Evolutionary conservation across 352 stramenopile genomes (phyloP).

Genomic region (Phytopythium montanum): DNA sequence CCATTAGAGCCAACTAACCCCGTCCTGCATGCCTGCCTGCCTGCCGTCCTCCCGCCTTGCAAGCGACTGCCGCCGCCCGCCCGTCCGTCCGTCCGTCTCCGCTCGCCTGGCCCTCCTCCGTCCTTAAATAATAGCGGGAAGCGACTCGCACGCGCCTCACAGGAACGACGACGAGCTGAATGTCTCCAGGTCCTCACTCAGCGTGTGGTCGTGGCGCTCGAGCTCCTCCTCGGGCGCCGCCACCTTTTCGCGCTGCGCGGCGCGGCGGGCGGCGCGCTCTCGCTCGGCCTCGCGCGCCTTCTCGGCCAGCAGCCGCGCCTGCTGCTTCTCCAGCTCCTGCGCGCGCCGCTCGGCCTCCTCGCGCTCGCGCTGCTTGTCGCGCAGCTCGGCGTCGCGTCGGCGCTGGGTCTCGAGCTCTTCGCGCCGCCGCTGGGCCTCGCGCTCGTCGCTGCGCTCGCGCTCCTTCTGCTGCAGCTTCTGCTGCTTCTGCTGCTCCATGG

Average conservation of each 20-base stretch:
- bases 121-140: conserved; percentile 33
- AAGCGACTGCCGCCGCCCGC: not conserved
- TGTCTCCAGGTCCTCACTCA: conserved; percentile 78
- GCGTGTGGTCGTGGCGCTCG: conserved; percentile 64
- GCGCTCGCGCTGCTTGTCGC: conserved; percentile 62
- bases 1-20: not conserved
- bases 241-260: conserved; percentile 66
- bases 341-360: conserved; percentile 71
- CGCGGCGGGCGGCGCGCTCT: conserved; percentile 42
- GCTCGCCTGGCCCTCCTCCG: not conserved
- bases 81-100: not conserved
- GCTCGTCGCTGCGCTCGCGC: conserved; percentile 61
- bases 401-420: conserved; percentile 70
- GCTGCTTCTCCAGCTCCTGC: conserved; percentile 35
- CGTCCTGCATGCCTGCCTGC: too few species aligned
- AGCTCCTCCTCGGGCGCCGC: conserved; percentile 45
- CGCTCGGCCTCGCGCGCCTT: conserved; percentile 57
- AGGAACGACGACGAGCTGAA: conserved; percentile 89
- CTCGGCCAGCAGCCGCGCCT: conserved; percentile 53
- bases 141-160: conserved; percentile 29
- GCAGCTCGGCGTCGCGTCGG: conserved; percentile 54
- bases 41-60: not conserved
- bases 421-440: conserved; percentile 58
- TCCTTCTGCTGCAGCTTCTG: conserved; percentile 87
- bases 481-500: conserved; percentile 87